phyloP scores from a whole-genome alignment of 176 grass and related monocot genomes.

The Phyllostachys edulis region DNA sequence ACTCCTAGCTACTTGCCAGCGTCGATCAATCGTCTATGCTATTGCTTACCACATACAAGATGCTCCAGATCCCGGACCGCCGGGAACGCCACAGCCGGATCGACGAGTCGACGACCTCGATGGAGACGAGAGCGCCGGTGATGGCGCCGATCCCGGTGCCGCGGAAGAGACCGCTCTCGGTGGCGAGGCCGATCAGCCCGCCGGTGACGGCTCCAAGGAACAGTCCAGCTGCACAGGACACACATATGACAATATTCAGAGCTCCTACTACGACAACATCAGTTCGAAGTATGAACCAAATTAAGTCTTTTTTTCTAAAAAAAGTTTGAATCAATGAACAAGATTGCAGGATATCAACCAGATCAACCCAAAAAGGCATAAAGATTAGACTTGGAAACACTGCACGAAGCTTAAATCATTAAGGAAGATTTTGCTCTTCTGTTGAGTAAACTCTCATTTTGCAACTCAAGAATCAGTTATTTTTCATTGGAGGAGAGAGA shows the following conservation, averaged over 20 bases:
- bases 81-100: slow-evolving; percentile 68
- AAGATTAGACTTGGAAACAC: not conserved
- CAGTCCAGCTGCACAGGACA: slow-evolving; percentile 51
- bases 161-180: slow-evolving; percentile 84
- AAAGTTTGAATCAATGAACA: not conserved
- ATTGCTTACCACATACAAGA: slow-evolving; percentile 79
- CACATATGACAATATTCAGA: not conserved
- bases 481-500: not conserved
- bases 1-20: slow-evolving; percentile 30
- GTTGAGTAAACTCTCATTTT: not conserved
- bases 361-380: not conserved
- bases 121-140: slow-evolving; percentile 80
- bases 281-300: not conserved
- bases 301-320: not conserved
- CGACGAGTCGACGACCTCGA: slow-evolving; percentile 87
- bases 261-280: not conserved
- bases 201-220: slow-evolving; percentile 82
- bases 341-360: not conserved
- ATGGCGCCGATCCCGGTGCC: slow-evolving; percentile 84
- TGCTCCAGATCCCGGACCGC: slow-evolving; percentile 77
- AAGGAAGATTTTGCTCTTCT: not conserved
- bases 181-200: slow-evolving; percentile 78
- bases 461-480: not conserved
- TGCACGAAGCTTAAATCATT: not conserved
- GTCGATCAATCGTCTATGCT: not conserved